Percentiles rank a stretch among this genome's conserved stretches.
Conservation (phyloP, 2,329 filamentous ascomycete genomes). For the Colletotrichum sp. region DNA sequence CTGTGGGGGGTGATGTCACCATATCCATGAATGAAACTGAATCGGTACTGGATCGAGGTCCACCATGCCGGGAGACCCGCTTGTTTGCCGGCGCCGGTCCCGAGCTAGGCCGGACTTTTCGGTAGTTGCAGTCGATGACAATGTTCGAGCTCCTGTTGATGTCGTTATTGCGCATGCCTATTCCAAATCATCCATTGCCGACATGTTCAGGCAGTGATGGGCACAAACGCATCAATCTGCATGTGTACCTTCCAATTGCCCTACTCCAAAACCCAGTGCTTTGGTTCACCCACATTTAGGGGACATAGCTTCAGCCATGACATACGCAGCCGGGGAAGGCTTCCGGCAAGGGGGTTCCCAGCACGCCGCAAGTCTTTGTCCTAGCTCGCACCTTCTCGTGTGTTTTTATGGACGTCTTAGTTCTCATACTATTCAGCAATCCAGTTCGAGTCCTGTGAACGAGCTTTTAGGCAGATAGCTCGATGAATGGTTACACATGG, state of each 20-base stretch:
- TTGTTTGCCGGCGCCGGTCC: not conserved
- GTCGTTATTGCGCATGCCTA: not conserved
- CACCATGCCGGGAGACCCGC: not conserved
- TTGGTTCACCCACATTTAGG: not conserved
- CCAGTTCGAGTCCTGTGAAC: not conserved
- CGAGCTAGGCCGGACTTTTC: not conserved
- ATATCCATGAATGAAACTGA: not conserved
- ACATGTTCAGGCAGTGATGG: not conserved
- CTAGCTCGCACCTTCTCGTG: not conserved
- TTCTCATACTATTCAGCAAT: not conserved
- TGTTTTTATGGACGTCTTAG: not conserved
- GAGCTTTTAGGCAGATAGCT: not conserved
- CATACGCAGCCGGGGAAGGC: not conserved
- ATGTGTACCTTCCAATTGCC: not conserved
- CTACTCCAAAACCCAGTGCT: not conserved
- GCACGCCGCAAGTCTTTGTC: not conserved
- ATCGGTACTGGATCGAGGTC: not conserved
- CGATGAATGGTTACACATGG: not conserved
- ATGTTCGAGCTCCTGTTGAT: not conserved
- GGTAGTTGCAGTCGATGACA: not conserved
- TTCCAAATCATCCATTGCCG: not conserved
- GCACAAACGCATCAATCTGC: not conserved
- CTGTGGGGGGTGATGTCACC: slow-evolving; percentile 16
- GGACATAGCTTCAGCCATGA: not conserved
- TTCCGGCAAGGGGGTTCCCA: not conserved